phyloP scores from a whole-genome alignment of 495 filamentous ascomycete species.

The Penicillium dipodomyicola region DNA sequence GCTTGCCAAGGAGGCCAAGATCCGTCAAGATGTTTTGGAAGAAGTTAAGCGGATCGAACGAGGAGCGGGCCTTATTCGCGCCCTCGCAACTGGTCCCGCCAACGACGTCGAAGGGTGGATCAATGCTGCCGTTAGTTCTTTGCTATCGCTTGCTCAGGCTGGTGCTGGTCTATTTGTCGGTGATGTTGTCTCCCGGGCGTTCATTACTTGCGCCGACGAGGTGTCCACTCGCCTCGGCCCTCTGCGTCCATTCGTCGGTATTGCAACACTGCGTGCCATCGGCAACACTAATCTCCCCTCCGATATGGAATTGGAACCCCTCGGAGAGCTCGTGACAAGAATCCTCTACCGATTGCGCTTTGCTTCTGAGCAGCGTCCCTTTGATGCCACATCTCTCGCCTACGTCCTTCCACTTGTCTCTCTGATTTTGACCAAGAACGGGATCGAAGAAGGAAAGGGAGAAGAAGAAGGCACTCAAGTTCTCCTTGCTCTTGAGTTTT shows the following conservation, averaged over 20 bases:
- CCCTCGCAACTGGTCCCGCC: constrained; percentile 79
- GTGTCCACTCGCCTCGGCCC: constrained; percentile 72
- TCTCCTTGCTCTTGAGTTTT: constrained; percentile 83
- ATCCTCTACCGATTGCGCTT: constrained; percentile 89
- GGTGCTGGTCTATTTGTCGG: constrained; percentile 80
- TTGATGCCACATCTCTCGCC: constrained; percentile 79
- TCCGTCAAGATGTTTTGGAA: constrained; percentile 65
- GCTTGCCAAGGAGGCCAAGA: constrained; percentile 77
- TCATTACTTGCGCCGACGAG: constrained; percentile 70
- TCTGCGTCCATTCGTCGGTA: constrained; percentile 75
- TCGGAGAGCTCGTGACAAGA: constrained; percentile 83
- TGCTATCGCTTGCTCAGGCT: constrained; percentile 69
- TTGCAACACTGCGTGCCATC: constrained; percentile 77
- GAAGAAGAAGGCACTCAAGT: constrained; percentile 85
- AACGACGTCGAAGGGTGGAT: constrained; percentile 85
- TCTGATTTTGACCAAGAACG: constrained; percentile 69
- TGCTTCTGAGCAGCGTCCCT: constrained; percentile 84
- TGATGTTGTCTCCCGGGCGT: constrained; percentile 72
- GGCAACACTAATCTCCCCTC: constrained; percentile 68
- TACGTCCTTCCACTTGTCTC: constrained; percentile 84
- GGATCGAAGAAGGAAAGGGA: constrained; percentile 61
- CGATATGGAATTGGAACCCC: constrained; percentile 69
- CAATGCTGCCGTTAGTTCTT: constrained; percentile 65
- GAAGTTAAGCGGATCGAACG: constrained; percentile 68
- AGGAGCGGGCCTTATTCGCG: constrained; percentile 79